Percentiles rank a stretch among this genome's conserved stretches.
Conservation (phyloP, 306 rosid species). For the Pyrus bretschneideri region DNA sequence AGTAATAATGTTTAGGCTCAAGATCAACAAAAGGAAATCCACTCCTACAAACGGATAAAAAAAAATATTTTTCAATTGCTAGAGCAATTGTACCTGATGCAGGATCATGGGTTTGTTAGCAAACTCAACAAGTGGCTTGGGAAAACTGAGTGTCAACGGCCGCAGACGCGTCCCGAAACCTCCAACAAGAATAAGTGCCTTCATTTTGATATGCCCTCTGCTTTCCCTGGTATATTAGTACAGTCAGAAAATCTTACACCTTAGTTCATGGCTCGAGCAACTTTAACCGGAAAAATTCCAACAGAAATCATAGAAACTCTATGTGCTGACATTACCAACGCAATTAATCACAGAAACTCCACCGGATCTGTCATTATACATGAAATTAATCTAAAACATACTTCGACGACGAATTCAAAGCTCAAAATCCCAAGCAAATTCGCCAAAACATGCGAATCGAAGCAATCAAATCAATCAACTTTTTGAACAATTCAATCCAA, state of each 20-base stretch:
- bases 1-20: background rate
- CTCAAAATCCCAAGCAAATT: background rate
- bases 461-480: background rate
- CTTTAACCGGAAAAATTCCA: background rate
- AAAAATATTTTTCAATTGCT: background rate
- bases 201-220: constrained; percentile 52
- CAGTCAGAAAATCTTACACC: background rate
- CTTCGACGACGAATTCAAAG: background rate
- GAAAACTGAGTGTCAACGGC: constrained; percentile 97
- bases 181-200: constrained; percentile 96
- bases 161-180: constrained; percentile 99
- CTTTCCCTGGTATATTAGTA: constrained; percentile 33
- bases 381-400: background rate
- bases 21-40: background rate
- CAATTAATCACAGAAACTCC: background rate
- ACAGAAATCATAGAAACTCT: background rate
- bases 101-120: constrained; percentile 99
- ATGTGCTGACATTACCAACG: background rate
- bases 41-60: background rate
- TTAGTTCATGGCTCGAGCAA: background rate
- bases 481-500: background rate
- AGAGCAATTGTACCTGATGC: constrained; percentile 67
- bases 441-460: background rate
- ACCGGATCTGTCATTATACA: background rate
- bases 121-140: constrained; percentile 99